These are phyloP conservation scores for Pseudozyma flocculosa DNA, from an alignment of 1,284 basidiomycete genomes.

Conservation along the genomic window DNA sequence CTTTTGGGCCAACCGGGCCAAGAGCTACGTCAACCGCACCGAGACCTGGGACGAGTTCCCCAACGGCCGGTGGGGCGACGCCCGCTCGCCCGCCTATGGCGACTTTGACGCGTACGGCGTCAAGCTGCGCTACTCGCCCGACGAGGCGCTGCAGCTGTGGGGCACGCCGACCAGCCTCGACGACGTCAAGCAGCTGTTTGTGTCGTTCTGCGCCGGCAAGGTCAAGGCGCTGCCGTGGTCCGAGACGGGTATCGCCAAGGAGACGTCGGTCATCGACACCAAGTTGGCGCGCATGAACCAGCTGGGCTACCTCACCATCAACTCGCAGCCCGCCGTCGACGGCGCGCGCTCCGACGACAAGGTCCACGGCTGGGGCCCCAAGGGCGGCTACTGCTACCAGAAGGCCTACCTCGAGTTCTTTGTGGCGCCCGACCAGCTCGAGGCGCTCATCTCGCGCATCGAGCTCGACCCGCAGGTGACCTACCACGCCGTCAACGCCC, in stretches of 20 bases:
- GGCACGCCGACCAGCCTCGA: conserved; percentile 33
- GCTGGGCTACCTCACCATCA: conserved; percentile 88
- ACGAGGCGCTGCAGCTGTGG: conserved; percentile 63
- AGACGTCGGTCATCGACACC: conserved; percentile 79
- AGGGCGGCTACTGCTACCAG: conserved; percentile 61
- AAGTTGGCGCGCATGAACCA: conserved; percentile 83
- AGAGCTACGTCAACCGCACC: conserved; percentile 56
- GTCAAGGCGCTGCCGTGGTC: conserved; percentile 84
- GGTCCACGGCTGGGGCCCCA: conserved; percentile 61
- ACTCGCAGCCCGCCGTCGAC: conserved; percentile 92
- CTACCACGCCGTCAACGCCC: conserved; percentile 85
- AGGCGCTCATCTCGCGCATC: conserved; percentile 76
- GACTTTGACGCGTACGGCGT: conserved; percentile 87
- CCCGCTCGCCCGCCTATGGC: conserved; percentile 92
- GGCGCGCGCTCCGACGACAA: conserved; percentile 73
- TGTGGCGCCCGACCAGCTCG: conserved; percentile 73
- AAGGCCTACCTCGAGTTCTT: conserved; percentile 97
- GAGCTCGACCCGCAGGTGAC: conserved; percentile 87
- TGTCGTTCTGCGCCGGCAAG: conserved; percentile 58
- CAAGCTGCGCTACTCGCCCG: conserved; percentile 69
- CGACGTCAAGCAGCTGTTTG: conserved; percentile 57
- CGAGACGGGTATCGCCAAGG: conserved; percentile 79
- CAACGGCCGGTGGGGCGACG: conserved; percentile 96
- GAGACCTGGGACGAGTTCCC: conserved; percentile 93
- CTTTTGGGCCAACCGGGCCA: conserved; percentile 57